Conservation (phyloP, 495 filamentous ascomycete genomes). For the Aspergillus olivimuriae region DNA sequence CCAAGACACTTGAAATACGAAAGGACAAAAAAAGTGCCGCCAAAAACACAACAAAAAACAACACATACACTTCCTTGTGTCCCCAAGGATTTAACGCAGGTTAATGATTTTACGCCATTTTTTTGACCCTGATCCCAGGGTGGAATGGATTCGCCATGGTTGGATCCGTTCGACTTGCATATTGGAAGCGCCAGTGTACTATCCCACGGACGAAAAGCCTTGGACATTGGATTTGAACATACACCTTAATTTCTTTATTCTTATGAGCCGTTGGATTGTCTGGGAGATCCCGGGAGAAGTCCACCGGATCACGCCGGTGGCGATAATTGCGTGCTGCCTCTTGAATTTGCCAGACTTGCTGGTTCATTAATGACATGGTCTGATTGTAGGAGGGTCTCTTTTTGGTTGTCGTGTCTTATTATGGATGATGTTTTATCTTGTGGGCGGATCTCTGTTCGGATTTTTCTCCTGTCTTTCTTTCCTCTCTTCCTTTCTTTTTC, state of each 20-base stretch:
- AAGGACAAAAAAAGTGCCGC: slow-evolving; percentile 3
- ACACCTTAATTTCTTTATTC: too few relatives aligned
- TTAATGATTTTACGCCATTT: slow-evolving; percentile 22
- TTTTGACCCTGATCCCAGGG: not conserved
- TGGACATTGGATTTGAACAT: slow-evolving; percentile 14
- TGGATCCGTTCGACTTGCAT: slow-evolving; percentile 10
- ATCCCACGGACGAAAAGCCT: slow-evolving; percentile 10
- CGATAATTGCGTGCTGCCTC: too few relatives aligned
- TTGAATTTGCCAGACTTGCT: too few relatives aligned
- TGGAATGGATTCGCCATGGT: not conserved
- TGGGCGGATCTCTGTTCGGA: too few relatives aligned
- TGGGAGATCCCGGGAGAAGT: too few relatives aligned
- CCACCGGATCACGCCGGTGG: too few relatives aligned
- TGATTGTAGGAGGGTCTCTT: too few relatives aligned
- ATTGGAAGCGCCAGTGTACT: slow-evolving; percentile 13
- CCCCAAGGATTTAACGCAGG: slow-evolving; percentile 15
- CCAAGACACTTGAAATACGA: too few relatives aligned
- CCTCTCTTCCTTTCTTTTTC: slow-evolving; percentile 1
- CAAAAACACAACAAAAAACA: not conserved
- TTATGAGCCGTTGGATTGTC: too few relatives aligned
- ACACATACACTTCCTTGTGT: not conserved
- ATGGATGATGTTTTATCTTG: too few relatives aligned
- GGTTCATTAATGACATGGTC: too few relatives aligned
- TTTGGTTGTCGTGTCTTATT: too few relatives aligned
- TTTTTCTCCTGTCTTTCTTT: slow-evolving; percentile 4